Base-by-base conservation (phyloP, 2,329 filamentous ascomycete genomes). In the Anthostomella pinea region DNA sequence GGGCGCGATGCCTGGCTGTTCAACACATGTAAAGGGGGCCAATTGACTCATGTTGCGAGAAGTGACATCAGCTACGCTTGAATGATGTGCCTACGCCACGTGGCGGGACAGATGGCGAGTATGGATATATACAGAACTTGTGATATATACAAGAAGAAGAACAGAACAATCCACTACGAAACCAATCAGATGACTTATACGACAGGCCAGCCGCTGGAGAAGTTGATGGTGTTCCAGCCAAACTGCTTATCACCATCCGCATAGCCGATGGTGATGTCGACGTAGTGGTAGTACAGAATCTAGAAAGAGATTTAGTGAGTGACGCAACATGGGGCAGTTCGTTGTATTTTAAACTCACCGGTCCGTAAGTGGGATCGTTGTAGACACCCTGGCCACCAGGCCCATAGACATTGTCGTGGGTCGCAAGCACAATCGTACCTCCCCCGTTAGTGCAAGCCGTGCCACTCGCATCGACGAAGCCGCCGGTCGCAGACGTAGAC, bases 351-450 rank as follows among this genome's bases (percentile, higher is more conserved):
- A n/a, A n/a, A n/a, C n/a, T n/a, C n/a, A 57, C 54, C 24, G 53
- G 50, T 7, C 54, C 54, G 26, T 54, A 38, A 2, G 45, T 52
- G 22, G 52, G 59, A 29, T 65, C 60, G 17, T 55, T 39, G 23
- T 59, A 59, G 8, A 66, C 59, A 5, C 62, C 62, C 55, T 85
- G 79, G 23, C 80, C 80, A 43, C 81, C 81, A 11, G 81, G 81
- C 19, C 75, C 81, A 48, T 84, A 85, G 0, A 83, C 69, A 17
- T 61, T 73, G 5, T 62, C 75, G 46, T 85, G 79, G 10, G 69
- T 76, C 45, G 72, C 69, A 0, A 85, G 65, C 1, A 86, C 73
- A 4, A 75, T 63, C 0, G 75, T 81, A 2, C 82, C 82, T 7
- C 81, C 81, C 13, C 56, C 44, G 7, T 21, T 44, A 1, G 51